These are phyloP conservation scores for Exophiala aquamarina DNA, from an alignment of 2,329 filamentous ascomycete genomes.

Conservation along the genomic window DNA sequence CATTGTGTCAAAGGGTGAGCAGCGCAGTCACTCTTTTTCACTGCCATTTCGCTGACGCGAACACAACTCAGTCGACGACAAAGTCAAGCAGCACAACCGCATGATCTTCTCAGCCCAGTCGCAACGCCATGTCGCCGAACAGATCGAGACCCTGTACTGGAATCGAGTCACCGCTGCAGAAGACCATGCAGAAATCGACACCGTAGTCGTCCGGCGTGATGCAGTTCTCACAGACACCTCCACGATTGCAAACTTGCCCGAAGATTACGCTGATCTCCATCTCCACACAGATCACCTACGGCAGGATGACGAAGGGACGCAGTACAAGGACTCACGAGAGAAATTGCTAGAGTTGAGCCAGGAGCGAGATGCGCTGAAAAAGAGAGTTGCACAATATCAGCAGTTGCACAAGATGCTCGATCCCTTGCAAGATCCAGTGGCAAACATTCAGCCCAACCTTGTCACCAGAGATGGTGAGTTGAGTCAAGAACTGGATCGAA, in stretches of 20 bases:
- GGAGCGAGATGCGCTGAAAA: conserved; percentile 45
- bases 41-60: not conserved
- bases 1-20: conserved; percentile 51
- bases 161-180: conserved; percentile 43
- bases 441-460: conserved; percentile 56
- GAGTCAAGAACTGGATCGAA: conserved; percentile 50
- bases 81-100: conserved; percentile 53
- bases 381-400: conserved; percentile 48
- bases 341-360: conserved; percentile 48
- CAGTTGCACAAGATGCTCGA: conserved; percentile 48
- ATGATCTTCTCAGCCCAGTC: conserved; percentile 55
- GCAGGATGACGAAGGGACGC: conserved; percentile 17
- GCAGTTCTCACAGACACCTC: conserved; percentile 13
- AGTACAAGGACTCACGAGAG: conserved; percentile 43
- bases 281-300: conserved; percentile 4
- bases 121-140: conserved; percentile 55
- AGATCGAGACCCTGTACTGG: conserved; percentile 58
- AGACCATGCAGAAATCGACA: conserved; percentile 12
- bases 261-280: conserved; percentile 13
- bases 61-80: conserved; percentile 46
- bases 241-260: conserved; percentile 11
- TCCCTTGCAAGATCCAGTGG: conserved; percentile 50
- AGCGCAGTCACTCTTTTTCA: not conserved
- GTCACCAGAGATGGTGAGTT: conserved; percentile 53
- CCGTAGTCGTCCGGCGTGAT: conserved; percentile 11